Conservation (phyloP, 352 stramenopile genomes). For the Phytophthora ohioensis region DNA sequence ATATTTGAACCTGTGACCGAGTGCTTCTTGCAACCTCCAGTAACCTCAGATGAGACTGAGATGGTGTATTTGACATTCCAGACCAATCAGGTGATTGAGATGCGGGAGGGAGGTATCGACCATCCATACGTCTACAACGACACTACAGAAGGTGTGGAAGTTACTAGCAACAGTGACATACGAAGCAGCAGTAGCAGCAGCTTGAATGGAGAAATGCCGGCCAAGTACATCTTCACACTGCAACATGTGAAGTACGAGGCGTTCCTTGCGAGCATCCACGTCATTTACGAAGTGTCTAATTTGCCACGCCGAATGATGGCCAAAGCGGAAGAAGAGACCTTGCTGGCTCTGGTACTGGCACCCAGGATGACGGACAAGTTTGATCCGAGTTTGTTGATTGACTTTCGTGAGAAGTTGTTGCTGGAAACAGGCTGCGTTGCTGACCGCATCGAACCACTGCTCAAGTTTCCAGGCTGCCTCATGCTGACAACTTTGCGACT, state of each 20-base stretch:
- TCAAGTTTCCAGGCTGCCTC: slow-evolving; percentile 88
- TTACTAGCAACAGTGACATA: slow-evolving; percentile 1
- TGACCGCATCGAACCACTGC: slow-evolving; percentile 86
- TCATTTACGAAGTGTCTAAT: slow-evolving; percentile 67
- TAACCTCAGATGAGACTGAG: not conserved
- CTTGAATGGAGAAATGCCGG: slow-evolving; percentile 23
- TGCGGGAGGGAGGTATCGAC: slow-evolving; percentile 78
- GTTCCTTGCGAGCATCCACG: slow-evolving; percentile 71
- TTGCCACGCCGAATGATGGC: slow-evolving; percentile 56
- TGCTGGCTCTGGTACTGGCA: slow-evolving; percentile 71
- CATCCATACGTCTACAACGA: slow-evolving; percentile 69
- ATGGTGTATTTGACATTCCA: slow-evolving; percentile 69
- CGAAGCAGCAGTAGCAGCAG: slow-evolving; percentile 16
- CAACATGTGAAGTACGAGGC: slow-evolving; percentile 68
- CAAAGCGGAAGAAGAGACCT: slow-evolving; percentile 70
- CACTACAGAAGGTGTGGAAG: slow-evolving; percentile 20
- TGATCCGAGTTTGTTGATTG: slow-evolving; percentile 81
- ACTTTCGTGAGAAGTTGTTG: slow-evolving; percentile 84
- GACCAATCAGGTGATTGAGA: slow-evolving; percentile 67
- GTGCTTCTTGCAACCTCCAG: slow-evolving; percentile 48
- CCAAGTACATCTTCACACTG: slow-evolving; percentile 82
- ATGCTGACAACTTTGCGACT: slow-evolving; percentile 81
- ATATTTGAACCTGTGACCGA: slow-evolving; percentile 54
- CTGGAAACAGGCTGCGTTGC: slow-evolving; percentile 56
- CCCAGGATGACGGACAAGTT: slow-evolving; percentile 71